Percentiles rank a stretch among this genome's conserved stretches.
Conservation (phyloP, 345 rosid species). For the Clarkia xantiana region DNA sequence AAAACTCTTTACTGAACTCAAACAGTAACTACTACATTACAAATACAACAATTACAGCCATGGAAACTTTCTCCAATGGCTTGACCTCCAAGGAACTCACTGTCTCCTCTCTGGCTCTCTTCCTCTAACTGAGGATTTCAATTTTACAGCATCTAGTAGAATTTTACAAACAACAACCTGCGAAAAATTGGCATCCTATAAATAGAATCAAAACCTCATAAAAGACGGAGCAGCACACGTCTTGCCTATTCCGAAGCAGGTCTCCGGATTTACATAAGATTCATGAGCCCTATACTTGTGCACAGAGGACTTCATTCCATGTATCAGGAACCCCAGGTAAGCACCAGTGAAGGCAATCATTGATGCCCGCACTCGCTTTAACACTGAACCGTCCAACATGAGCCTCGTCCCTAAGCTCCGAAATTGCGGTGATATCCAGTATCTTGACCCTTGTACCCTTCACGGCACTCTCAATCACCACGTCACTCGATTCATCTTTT, state of each 20-base stretch:
- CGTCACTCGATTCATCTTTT: slow-evolving; percentile 37
- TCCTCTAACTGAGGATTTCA: slow-evolving; percentile 21
- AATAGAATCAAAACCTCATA: too few relatives aligned
- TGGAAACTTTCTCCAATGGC: too few relatives aligned
- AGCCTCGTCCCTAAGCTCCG: slow-evolving; percentile 61
- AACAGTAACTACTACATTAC: too few relatives aligned
- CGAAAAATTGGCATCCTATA: too few relatives aligned
- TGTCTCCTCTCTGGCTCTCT: too few relatives aligned
- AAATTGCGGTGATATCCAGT: slow-evolving; percentile 58
- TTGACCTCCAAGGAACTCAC: slow-evolving; percentile 47
- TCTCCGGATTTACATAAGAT: too few relatives aligned
- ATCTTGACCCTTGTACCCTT: slow-evolving; percentile 45
- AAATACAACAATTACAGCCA: too few relatives aligned
- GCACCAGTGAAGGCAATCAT: slow-evolving; percentile 97
- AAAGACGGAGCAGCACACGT: too few relatives aligned
- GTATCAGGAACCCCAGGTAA: slow-evolving; percentile 77
- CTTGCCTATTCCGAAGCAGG: too few relatives aligned
- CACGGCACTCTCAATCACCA: slow-evolving; percentile 38
- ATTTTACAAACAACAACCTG: too few relatives aligned
- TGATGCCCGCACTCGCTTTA: slow-evolving; percentile 25
- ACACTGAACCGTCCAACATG: slow-evolving; percentile 41
- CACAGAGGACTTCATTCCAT: slow-evolving; percentile 61
- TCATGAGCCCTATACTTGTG: slow-evolving; percentile 25
- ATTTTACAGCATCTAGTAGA: too few relatives aligned
- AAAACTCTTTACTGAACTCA: too few relatives aligned